Conservation (phyloP, 2,329 filamentous ascomycete species). For the Cladosporium sphaerospermum region DNA sequence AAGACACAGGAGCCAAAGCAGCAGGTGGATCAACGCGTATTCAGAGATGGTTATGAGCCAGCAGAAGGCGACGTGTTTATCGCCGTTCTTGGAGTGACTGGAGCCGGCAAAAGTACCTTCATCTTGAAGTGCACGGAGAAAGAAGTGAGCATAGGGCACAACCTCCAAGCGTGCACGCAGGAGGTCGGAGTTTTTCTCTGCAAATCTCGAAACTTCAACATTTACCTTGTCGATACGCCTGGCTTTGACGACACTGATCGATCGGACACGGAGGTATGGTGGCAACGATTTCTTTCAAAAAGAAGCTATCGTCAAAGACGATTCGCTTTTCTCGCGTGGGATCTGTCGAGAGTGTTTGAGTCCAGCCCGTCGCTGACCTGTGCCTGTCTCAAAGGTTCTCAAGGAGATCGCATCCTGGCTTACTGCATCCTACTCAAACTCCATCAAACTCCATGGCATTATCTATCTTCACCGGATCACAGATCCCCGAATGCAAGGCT, state of each 20-base stretch:
- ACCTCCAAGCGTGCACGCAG: slow-evolving; percentile 22
- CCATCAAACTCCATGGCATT: slow-evolving; percentile 37
- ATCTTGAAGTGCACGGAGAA: slow-evolving; percentile 19
- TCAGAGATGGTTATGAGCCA: slow-evolving; percentile 8
- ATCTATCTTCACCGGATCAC: slow-evolving; percentile 44
- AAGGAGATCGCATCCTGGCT: slow-evolving; percentile 38
- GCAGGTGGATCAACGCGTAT: slow-evolving; percentile 3
- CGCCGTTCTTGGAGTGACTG: slow-evolving; percentile 39
- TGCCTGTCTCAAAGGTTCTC: slow-evolving; percentile 26
- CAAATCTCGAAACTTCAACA: background rate
- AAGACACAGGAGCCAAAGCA: background rate
- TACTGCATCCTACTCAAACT: slow-evolving; percentile 25
- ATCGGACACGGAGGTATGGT: background rate
- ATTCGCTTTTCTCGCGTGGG: background rate
- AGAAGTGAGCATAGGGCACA: slow-evolving; percentile 26
- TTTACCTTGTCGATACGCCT: slow-evolving; percentile 2
- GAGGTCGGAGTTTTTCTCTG: background rate
- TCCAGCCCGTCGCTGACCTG: background rate
- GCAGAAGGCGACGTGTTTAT: slow-evolving; percentile 18
- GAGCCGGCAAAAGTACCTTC: slow-evolving; percentile 36
- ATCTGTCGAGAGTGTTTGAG: background rate
- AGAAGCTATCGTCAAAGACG: background rate
- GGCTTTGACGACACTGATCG: slow-evolving; percentile 43
- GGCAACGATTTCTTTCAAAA: no score
- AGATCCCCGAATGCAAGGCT: slow-evolving; percentile 37